These are phyloP conservation scores for Letharia columbiana DNA, from an alignment of 495 filamentous ascomycete genomes.

Conservation along the genomic window DNA sequence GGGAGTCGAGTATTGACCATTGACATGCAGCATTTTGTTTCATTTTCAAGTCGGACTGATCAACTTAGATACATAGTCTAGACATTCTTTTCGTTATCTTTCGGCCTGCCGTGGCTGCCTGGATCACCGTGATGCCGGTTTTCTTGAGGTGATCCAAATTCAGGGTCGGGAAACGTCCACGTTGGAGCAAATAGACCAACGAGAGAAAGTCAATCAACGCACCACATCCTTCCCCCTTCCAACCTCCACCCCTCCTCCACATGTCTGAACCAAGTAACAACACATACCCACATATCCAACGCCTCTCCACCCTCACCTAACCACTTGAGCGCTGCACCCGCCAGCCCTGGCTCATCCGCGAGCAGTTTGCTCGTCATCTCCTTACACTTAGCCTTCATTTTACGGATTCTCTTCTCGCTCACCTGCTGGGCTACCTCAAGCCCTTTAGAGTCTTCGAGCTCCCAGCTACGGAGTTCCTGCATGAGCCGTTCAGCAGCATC, in stretches of 20 bases:
- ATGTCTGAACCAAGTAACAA: background rate
- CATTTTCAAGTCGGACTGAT: too few species aligned
- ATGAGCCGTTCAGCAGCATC: constrained; percentile 1
- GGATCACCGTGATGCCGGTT: too few species aligned
- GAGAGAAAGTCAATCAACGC: background rate
- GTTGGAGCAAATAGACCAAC: background rate
- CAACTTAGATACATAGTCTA: too few species aligned
- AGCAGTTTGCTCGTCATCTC: background rate
- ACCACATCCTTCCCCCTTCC: constrained; percentile 1
- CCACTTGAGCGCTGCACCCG: background rate
- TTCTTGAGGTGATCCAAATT: too few species aligned
- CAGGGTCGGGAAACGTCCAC: too few species aligned
- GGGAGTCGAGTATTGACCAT: too few species aligned
- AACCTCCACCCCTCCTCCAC: background rate
- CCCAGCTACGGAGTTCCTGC: background rate
- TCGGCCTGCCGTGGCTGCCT: too few species aligned
- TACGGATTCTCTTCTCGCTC: background rate
- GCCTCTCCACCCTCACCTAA: background rate
- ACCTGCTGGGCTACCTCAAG: background rate
- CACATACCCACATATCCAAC: background rate
- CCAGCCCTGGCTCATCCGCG: background rate
- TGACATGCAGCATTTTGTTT: too few species aligned
- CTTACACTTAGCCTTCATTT: background rate
- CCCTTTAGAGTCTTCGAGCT: background rate
- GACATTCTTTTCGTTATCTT: too few species aligned